phyloP scores from a whole-genome alignment of 441 rosid genomes.

The Kokia cookei region DNA sequence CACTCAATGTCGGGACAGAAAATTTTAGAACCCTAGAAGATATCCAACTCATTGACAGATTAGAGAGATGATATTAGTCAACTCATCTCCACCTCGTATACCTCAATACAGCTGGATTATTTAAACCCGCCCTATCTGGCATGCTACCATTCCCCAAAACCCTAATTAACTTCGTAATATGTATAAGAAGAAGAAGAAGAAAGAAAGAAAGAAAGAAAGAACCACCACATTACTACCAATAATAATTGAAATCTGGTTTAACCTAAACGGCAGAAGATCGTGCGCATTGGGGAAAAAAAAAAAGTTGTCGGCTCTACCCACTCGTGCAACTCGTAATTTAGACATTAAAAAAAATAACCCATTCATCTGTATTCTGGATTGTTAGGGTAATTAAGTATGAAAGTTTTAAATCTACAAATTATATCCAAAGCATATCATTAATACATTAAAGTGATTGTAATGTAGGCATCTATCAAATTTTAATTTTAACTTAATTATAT shows the following conservation, averaged over 20 bases:
- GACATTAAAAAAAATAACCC: neutral
- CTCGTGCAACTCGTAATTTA: slow-evolving; percentile 8
- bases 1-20: neutral
- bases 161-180: neutral
- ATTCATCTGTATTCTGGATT: slow-evolving; percentile 1
- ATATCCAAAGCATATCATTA: too few species aligned
- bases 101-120: slow-evolving; percentile 46
- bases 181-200: too few species aligned
- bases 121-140: slow-evolving; percentile 18
- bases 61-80: slow-evolving; percentile 18
- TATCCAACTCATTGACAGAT: slow-evolving; percentile 17
- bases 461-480: too few species aligned
- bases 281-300: neutral
- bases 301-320: neutral
- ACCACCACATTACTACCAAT: neutral
- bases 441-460: too few species aligned
- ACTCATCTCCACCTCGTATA: slow-evolving; percentile 21
- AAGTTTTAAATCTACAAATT: too few species aligned
- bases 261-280: neutral
- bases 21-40: slow-evolving; percentile 6
- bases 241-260: neutral
- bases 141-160: neutral
- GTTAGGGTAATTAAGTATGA: neutral
- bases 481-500: too few species aligned
- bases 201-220: neutral